Evolutionary conservation across 176 grass and related monocot species (phyloP).

Genomic region (Triticum dicoccoides): DNA sequence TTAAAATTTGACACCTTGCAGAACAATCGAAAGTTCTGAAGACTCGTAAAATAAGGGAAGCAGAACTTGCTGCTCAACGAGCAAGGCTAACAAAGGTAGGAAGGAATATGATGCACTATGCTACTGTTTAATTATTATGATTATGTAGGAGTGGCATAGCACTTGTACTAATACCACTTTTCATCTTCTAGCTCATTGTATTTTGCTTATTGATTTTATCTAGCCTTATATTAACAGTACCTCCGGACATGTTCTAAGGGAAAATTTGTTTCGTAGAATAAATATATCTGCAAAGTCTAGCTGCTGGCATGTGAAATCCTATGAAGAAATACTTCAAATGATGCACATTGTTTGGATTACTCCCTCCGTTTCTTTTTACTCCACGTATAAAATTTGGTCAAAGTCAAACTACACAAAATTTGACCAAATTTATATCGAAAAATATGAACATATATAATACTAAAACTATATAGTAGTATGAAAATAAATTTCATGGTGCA

Average conservation of each 20-base stretch:
- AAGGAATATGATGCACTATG: neutral
- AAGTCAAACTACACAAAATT: too few relatives aligned
- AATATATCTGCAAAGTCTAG: conserved; percentile 5
- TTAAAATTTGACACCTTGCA: conserved; percentile 31
- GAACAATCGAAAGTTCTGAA: conserved; percentile 74
- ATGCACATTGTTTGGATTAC: neutral
- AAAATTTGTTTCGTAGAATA: neutral
- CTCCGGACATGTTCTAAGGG: conserved; percentile 6
- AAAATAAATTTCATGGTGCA: too few relatives aligned
- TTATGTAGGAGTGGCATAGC: neutral
- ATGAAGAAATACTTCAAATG: neutral
- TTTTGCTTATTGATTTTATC: neutral
- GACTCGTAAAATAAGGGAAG: conserved; percentile 87
- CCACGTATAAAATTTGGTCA: too few relatives aligned
- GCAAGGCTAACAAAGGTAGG: conserved; percentile 78
- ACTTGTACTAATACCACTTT: neutral
- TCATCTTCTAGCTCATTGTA: neutral
- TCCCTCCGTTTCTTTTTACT: too few relatives aligned
- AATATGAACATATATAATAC: too few relatives aligned
- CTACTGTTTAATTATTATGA: neutral
- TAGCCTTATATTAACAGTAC: neutral
- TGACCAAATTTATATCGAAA: too few relatives aligned
- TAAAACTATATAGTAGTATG: too few relatives aligned
- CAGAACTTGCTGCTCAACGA: conserved; percentile 74
- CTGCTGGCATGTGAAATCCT: neutral